Evolutionary conservation across 768 basidiomycete genomes (phyloP).

Genomic region (Boletus sp.): DNA sequence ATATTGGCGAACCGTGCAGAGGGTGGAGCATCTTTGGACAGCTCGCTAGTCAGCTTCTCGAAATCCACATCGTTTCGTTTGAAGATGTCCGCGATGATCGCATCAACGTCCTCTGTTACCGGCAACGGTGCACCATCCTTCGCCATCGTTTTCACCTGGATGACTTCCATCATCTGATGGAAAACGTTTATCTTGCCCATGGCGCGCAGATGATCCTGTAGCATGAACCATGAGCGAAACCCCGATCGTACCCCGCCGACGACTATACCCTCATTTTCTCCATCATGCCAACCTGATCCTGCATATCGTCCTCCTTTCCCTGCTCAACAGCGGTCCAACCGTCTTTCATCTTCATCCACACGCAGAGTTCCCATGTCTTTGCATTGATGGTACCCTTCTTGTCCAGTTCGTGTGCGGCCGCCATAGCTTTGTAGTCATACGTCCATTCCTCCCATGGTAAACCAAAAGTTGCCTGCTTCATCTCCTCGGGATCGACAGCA

Average conservation of each 20-base stretch:
- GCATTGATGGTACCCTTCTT: constrained; percentile 18
- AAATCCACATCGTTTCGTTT: constrained; percentile 31
- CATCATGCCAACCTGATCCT: constrained; percentile 27
- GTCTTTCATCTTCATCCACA: constrained; percentile 32
- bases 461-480: constrained; percentile 23
- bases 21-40: constrained; percentile 17
- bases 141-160: constrained; percentile 30
- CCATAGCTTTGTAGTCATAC: constrained; percentile 31
- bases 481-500: constrained; percentile 29
- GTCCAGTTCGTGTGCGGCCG: constrained; percentile 20
- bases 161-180: constrained; percentile 32
- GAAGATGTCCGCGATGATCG: constrained; percentile 32
- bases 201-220: constrained; percentile 24
- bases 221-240: background rate
- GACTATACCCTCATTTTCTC: constrained; percentile 26
- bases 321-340: constrained; percentile 31
- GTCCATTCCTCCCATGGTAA: constrained; percentile 34
- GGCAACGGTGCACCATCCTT: constrained; percentile 20
- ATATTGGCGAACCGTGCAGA: constrained; percentile 20
- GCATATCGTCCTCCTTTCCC: constrained; percentile 19
- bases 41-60: constrained; percentile 25
- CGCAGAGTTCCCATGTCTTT: constrained; percentile 29
- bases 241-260: background rate
- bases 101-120: constrained; percentile 30
- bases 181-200: constrained; percentile 33